phyloP scores from a whole-genome alignment of 139 green algal species.

The Micromonas commoda region DNA sequence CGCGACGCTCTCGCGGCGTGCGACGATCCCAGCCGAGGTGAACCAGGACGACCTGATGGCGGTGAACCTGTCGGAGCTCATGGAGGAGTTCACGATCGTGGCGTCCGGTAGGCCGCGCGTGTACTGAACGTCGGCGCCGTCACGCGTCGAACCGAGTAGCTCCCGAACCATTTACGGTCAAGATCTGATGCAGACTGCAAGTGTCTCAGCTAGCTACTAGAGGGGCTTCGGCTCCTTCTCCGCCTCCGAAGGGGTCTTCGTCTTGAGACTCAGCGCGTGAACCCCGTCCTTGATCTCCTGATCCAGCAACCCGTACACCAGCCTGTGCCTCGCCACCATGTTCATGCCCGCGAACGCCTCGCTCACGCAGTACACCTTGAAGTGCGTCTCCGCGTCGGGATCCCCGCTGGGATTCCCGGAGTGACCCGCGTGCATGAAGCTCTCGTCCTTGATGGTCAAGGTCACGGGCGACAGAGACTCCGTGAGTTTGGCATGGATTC shows the following conservation, averaged over 20 bases:
- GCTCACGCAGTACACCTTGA: slow-evolving; percentile 29
- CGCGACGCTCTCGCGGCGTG: too few relatives aligned
- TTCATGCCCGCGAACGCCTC: slow-evolving; percentile 27
- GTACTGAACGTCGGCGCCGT: too few relatives aligned
- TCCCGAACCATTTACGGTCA: too few relatives aligned
- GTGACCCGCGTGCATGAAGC: slow-evolving; percentile 31
- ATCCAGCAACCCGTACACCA: slow-evolving; percentile 31
- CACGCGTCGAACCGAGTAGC: too few relatives aligned
- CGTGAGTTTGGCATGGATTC: slow-evolving; percentile 1
- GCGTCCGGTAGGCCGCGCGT: too few relatives aligned
- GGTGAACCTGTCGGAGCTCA: too few relatives aligned
- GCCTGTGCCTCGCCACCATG: slow-evolving; percentile 22
- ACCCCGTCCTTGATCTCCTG: slow-evolving; percentile 22
- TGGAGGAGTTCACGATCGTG: too few relatives aligned
- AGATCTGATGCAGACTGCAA: too few relatives aligned
- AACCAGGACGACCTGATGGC: too few relatives aligned
- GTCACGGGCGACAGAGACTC: not conserved
- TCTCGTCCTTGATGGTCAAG: slow-evolving; percentile 10
- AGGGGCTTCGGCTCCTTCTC: not conserved
- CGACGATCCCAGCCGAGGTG: too few relatives aligned
- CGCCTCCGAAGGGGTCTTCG: slow-evolving; percentile 19
- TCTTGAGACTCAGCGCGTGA: slow-evolving; percentile 25
- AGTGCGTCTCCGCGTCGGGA: slow-evolving; percentile 35
- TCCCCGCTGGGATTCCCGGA: slow-evolving; percentile 28
- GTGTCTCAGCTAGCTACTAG: too few relatives aligned